Base-by-base conservation (phyloP, 2,329 filamentous ascomycete species). In the Penicillium oxalicum region DNA sequence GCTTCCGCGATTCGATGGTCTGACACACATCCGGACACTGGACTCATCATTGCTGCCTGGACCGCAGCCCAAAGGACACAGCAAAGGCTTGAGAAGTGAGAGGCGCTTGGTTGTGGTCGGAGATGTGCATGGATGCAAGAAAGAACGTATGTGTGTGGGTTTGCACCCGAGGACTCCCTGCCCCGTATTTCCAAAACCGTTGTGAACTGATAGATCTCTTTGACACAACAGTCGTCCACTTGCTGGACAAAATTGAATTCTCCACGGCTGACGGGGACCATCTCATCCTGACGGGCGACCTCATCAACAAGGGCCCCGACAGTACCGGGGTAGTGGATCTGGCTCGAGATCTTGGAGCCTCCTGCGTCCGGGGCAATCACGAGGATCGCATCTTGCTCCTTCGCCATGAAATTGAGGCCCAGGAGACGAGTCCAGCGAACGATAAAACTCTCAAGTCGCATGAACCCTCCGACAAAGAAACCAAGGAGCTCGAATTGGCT, bases 101-200 rank as follows among this genome's bases (percentile, higher is more conserved):
- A 81, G 78, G 46, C 76, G 90, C 13, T 73, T 98, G 25, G 74
- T 97, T 32, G 76, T 97, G 52, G 76, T 97, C 32, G 91, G 93
- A 47, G 93, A 98, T 70, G 88, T 97, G 11, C 91, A 97, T 71
- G 93, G 93, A 42, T 93, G 93, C 74, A 81, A 81, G 58, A 66
- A 78, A 9, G 80, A 89, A 52, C 76, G 88, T 64, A 70, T 32
- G 29, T 32, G 76, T 65, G n/a, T n/a, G n/a, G n/a, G n/a, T n/a
- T n/a, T n/a, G n/a, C n/a, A n/a, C n/a, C n/a, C n/a, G 18, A 18
- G 18, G 18, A 18, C 18, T 2, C 18, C 2, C 18, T 18, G 18
- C 18, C 18, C 18, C 18, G 18, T 18, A 18, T 18, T 18, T 18
- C 18, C 18, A 18, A 18, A 18, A 18, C 2, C 18, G 18, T 1